Evolutionary conservation across 73 alveolate genomes (phyloP), one percentile per base, ranked within the genome.

Genomic region (Paramecium sonneborni): DNA sequence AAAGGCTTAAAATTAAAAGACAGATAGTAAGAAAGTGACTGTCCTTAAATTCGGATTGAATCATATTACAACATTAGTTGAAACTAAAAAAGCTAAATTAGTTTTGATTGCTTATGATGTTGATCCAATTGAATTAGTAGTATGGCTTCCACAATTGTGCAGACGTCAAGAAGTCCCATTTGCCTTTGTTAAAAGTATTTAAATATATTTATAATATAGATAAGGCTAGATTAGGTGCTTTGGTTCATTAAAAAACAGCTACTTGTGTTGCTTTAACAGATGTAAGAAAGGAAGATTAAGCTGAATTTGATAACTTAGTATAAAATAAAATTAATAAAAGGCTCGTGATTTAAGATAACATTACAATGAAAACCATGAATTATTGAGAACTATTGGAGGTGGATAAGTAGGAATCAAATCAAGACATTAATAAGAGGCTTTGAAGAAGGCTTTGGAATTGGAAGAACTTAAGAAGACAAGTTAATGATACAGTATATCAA

Each of bases 21-120:
- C 96, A 69, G 98, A 96, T 76, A 41, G 93, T 62, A 98, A 98
- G 99, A 98, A 98, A 94, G 93, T 92, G 85, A 91, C 39, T 3
- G 94, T 94, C 93, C 93, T 97, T 85, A 98, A 98, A 96, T 98
- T 93, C 94, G 99, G 99, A 87, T 96, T 98, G 93, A 98, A 97
- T 95, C 99, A 98, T 95, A 97, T 98, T 93, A 98, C 99, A 90
- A 94, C 97, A 69, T 96, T 98, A 95, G 94, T 98, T 41, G 99
- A 98, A 96, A 93, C 96, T 93, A 97, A 97, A 92, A 93, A 96
- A 93, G 99, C 99, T 69, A 97, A 97, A 96, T 96, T 98, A 92
- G 99, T 98, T 37, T 95, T 96, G 62, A 98, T 98, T 82, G 99
- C 99, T 67, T 98, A 97, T 92, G 99, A 98, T 88, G 99, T 98